Base-by-base conservation (phyloP, 1,139 yeast genomes). In the Hansenula sp. region DNA sequence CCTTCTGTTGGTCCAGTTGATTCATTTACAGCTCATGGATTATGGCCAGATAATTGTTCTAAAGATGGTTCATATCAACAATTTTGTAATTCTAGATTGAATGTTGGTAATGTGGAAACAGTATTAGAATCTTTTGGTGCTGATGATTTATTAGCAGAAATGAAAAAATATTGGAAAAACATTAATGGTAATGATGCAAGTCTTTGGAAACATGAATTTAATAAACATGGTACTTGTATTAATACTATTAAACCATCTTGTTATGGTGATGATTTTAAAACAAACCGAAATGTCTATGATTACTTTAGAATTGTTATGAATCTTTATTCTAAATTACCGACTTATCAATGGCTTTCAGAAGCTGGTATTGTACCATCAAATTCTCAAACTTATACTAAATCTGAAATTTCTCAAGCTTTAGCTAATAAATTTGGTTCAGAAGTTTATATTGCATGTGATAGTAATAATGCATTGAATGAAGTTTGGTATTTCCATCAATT, bases 171-270 rank as follows among this genome's bases (percentile, higher is more conserved):
- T 40, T 92, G 97, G 97, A 85, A 85, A 61, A 84, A 86, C 56
- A 76, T 73, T 60, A 78, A 78, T 44, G 92, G 94, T 2, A 58
- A 73, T 44, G 96, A 89, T 58, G 87, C 79, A 46, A 64, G 74
- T 19, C 68, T 92, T 42, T 92, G 98, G 97, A 71, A 78, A 24
- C 97, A 92, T 61, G 98, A 92, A 63, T 92, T 77, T 71, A 90
- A 90, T 66, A 92, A 92, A 62, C 98, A 92, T 57, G 97, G 92
- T 5, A 89, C 97, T 0, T 92, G 97, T 33, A 24, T 33, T 13
- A 33, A 33, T 29, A 89, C 97, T 0, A 68, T 90, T 38, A 74
- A 74, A 40, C 88, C 95, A 3, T 50, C 60, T 2, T 92, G 97
- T 58, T 62, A 60, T 29, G 60, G 67, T 4, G 53, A 51, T 10